Base-by-base conservation (phyloP, 2,329 filamentous ascomycete species). In the Aspergillus aculeatinus region DNA sequence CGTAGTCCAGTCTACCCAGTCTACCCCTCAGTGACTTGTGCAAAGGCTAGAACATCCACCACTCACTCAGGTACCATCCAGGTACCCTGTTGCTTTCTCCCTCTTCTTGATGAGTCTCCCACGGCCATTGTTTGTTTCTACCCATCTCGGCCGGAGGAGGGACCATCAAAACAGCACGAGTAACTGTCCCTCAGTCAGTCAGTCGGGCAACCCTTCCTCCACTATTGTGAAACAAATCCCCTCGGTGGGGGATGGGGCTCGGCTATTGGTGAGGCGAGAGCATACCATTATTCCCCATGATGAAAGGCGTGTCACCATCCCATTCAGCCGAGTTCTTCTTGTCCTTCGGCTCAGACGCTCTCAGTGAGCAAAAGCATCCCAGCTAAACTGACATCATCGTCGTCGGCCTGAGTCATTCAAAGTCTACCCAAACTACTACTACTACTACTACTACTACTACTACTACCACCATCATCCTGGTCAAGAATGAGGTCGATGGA, bases 341-440 rank as follows among this genome's bases (percentile, higher is more conserved):
- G 33, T 35, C 12, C 33, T 12, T 35, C 33, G 4, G 33, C 11
- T 16, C 33, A 12, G 12, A 12, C 33, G 11, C 33, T 35, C 27
- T 29, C 27, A 2, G 27, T 29, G 9, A 23, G 23, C 23, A 23
- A 23, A 7, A 7, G 7, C 27, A 42, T 16, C 21, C 48, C 48
- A 21, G 48, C 50, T 14, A n/a, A 52, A 39, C 51, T 52, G 51
- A 52, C 51, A 52, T 52, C 51, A 52, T 51, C 27, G 27, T 35
- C 5, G 29, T 39, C 29, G 3, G 11, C 31, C 33, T 19, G 11
- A 16, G 29, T 52, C 31, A 33, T 2, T 14, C 21, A 10, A 21
- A 23, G n/a, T 35, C 29, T 51, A 7, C 50, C 31, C 23, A 21
- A n/a, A 2, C 29, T 33, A n/a, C n/a, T n/a, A n/a, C n/a, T n/a